A percentile compares a stretch with the other conserved stretches of the same genome.
These are phyloP conservation scores for Wallacemonas collosoma DNA, from an alignment of 208 protist species.

Conservation along the genomic window DNA sequence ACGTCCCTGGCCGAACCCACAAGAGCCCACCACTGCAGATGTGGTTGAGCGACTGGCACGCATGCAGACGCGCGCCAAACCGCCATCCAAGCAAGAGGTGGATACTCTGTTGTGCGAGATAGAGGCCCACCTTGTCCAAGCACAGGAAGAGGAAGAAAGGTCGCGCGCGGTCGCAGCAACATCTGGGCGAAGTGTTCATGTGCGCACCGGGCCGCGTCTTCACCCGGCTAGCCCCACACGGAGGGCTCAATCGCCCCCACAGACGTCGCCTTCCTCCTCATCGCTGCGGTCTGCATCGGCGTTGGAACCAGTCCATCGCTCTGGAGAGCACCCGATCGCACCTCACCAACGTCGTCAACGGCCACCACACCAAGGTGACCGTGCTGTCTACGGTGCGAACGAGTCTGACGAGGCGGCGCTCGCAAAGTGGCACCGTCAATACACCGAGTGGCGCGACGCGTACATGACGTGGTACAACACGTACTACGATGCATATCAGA, in stretches of 20 bases:
- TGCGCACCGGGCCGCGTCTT: background rate
- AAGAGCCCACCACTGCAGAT: conserved; percentile 6
- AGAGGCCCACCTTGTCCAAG: conserved; percentile 28
- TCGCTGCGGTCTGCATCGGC: background rate
- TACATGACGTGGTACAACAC: conserved; percentile 48
- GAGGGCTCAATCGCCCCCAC: background rate
- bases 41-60: conserved; percentile 24
- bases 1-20: too few species aligned
- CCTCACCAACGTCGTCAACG: too few species aligned
- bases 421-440: background rate
- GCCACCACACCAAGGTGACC: too few species aligned
- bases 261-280: background rate
- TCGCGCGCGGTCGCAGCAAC: background rate
- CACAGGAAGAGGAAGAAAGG: background rate
- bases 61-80: conserved; percentile 24
- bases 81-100: conserved; percentile 30
- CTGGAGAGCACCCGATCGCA: too few species aligned
- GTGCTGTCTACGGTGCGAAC: background rate
- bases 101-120: conserved; percentile 39
- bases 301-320: background rate
- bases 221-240: background rate
- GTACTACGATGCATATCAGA: conserved; percentile 60
- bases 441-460: conserved; percentile 13
- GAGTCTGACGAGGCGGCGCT: background rate
- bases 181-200: too few species aligned